Percentiles rank a stretch among this genome's conserved stretches.
Conservation (phyloP, 192 early-diverging fungal species). For the Coemansia erecta region DNA sequence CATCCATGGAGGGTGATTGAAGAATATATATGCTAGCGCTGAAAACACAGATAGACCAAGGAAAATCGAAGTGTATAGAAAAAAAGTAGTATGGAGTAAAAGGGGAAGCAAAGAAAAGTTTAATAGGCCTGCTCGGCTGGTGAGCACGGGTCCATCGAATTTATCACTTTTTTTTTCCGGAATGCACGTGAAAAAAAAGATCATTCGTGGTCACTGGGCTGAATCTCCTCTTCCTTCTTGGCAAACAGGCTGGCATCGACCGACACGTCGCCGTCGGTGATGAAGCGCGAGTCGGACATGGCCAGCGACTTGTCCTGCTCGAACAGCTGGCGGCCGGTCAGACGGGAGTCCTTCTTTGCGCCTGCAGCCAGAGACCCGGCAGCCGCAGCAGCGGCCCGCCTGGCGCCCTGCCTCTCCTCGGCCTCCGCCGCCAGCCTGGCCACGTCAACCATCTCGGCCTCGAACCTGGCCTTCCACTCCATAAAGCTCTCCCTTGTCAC, state of each 20-base stretch:
- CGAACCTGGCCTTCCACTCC: constrained; percentile 77
- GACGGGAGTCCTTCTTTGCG: constrained; percentile 46
- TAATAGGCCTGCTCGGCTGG: too few relatives aligned
- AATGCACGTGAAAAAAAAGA: not conserved
- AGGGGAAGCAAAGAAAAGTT: too few relatives aligned
- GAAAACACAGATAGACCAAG: too few relatives aligned
- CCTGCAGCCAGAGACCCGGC: constrained; percentile 31
- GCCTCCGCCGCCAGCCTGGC: constrained; percentile 53
- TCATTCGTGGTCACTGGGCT: constrained; percentile 59
- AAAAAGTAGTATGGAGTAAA: too few relatives aligned
- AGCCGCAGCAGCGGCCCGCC: constrained; percentile 10
- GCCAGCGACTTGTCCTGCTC: constrained; percentile 85
- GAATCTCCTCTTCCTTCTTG: constrained; percentile 56
- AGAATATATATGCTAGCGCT: too few relatives aligned
- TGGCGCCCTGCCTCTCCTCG: constrained; percentile 34
- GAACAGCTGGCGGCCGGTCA: constrained; percentile 83
- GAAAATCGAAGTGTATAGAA: too few relatives aligned
- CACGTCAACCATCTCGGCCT: constrained; percentile 61
- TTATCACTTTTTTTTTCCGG: not conserved
- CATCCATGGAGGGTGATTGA: too few relatives aligned
- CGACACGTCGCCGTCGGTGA: constrained; percentile 83
- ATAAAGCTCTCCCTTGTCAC: constrained; percentile 77
- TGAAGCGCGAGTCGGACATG: constrained; percentile 73
- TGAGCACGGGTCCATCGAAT: too few relatives aligned
- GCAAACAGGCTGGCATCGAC: constrained; percentile 79